Evolutionary conservation across 2,329 filamentous ascomycete genomes (phyloP), one percentile per base, ranked within the genome.

Genomic region (Pseudopyrenochaeta lycopersici): DNA sequence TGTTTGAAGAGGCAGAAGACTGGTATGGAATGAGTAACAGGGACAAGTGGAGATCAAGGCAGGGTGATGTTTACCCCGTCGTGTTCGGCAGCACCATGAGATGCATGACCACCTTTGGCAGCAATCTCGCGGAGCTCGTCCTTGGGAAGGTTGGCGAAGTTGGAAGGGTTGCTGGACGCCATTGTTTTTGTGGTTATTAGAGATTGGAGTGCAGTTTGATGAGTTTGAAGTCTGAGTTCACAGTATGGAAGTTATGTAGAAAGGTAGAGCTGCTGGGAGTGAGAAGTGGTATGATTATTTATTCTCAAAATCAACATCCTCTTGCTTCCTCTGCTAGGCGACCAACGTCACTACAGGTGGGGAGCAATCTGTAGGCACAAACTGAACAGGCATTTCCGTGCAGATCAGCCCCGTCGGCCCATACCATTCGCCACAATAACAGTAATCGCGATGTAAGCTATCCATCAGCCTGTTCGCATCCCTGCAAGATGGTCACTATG

Each of bases 81-180:
- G 35, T 38, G 35, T 17, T 38, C 20, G 39, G 48, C 41, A 35
- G 55, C 56, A 29, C 71, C 71, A 50, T 77, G 72, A 46, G 68
- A 74, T 14, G 78, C 75, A 45, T 79, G 76, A 4, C 80, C 81
- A n/a, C 81, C 81, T 68, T 81, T 83, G 46, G 75, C 73, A 12
- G 79, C 80, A 49, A 82, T 81, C 50, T 77, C 78, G 27, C 71
- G 68, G 49, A 83, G 79, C 58, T 83, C 77, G 36, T 82, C 80
- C 46, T 77, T 80, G 53, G 80, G 75, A 33, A 79, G 78, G 72
- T 83, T 83, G 73, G 80, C 80, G 58, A 83, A 83, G 74, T 83
- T 84, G 52, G 73, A 76, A 30, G 80, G 80, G 72, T 83, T 83
- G 60, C 75, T 72, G 54, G 70, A 72, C 32, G 75, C 68, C 74